phyloP scores from a whole-genome alignment of 441 rosid species.

The Pelargonium fulgidum region DNA sequence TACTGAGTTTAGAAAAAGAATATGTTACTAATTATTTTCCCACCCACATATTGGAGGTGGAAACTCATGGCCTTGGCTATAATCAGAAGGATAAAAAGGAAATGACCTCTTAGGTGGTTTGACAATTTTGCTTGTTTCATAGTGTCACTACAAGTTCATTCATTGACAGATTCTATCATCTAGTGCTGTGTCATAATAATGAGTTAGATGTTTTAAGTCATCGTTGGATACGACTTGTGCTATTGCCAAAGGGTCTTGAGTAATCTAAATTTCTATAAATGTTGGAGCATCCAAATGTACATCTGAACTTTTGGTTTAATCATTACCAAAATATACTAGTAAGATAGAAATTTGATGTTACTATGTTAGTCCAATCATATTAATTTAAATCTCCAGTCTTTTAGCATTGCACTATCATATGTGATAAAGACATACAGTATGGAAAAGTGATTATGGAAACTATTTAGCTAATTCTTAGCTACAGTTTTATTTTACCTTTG shows the following conservation, averaged over 20 bases:
- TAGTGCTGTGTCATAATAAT: neutral
- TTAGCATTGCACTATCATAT: neutral
- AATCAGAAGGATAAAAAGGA: slow-evolving; percentile 16
- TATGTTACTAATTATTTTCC: slow-evolving; percentile 7
- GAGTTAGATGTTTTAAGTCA: neutral
- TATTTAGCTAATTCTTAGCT: neutral
- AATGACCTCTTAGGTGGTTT: neutral
- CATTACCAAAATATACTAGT: neutral
- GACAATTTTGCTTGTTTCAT: neutral
- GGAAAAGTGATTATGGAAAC: neutral
- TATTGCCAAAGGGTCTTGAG: neutral
- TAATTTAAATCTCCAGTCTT: neutral
- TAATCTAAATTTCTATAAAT: neutral
- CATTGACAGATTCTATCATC: neutral
- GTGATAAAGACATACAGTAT: neutral
- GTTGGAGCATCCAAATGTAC: neutral
- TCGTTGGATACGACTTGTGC: neutral
- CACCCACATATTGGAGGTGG: slow-evolving; percentile 6
- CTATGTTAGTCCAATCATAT: neutral
- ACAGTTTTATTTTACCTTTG: neutral
- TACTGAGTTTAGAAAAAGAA: neutral
- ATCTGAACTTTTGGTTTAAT: neutral
- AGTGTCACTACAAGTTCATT: neutral
- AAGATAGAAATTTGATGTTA: neutral
- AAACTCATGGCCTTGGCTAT: neutral